Conservation (phyloP, 495 filamentous ascomycete species). For the Neurospora sp. region DNA sequence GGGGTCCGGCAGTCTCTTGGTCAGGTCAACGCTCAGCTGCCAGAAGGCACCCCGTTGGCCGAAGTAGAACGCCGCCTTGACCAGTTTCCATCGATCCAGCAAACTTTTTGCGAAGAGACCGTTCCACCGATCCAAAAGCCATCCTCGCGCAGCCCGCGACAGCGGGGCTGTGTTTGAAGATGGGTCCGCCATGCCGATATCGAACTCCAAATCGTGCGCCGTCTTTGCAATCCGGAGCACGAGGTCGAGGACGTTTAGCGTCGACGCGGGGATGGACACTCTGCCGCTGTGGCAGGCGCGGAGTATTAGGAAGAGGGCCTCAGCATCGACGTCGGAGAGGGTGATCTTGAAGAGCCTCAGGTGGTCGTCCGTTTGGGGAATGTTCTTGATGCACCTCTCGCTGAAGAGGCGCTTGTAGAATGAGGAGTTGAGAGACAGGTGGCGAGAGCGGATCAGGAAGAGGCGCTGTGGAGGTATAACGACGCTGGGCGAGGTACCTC, state of each 20-base stretch:
- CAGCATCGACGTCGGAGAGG: background rate
- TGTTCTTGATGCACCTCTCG: background rate
- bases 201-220: background rate
- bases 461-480: background rate
- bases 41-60: background rate
- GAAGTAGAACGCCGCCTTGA: background rate
- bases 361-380: background rate
- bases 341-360: background rate
- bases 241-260: background rate
- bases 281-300: background rate
- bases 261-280: background rate
- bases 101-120: background rate
- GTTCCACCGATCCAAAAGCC: background rate
- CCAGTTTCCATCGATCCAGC: background rate
- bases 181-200: background rate
- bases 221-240: background rate
- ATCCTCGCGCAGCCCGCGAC: background rate
- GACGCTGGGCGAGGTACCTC: background rate
- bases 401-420: background rate
- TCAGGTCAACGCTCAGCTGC: background rate
- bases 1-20: background rate
- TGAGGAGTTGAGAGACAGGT: background rate
- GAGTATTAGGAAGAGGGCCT: background rate
- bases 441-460: background rate
- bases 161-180: background rate